These are phyloP conservation scores for Pontederia crassipes DNA, from an alignment of 176 grass and related monocot genomes.

Conservation along the genomic window DNA sequence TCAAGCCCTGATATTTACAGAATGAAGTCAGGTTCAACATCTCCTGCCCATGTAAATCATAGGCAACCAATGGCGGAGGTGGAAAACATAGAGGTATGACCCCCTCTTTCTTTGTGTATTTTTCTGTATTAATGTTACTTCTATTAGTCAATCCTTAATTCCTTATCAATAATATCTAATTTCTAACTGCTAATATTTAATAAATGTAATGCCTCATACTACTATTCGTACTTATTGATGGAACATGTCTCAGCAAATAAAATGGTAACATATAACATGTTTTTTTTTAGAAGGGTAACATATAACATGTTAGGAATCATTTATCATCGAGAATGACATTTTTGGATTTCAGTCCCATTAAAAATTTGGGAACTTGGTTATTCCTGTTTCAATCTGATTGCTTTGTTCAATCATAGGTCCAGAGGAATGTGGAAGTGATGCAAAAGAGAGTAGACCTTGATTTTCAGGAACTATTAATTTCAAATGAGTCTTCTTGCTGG, in stretches of 20 bases:
- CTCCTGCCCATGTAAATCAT: background rate
- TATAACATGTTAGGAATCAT: too few relatives aligned
- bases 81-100: slow-evolving; percentile 2
- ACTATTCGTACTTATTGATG: too few relatives aligned
- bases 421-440: background rate
- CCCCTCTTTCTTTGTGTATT: background rate
- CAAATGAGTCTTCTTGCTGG: background rate
- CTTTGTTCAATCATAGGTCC: background rate
- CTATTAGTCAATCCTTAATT: too few relatives aligned
- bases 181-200: too few relatives aligned
- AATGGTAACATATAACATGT: too few relatives aligned
- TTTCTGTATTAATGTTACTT: background rate
- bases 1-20: slow-evolving; percentile 10
- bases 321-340: too few relatives aligned
- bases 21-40: background rate
- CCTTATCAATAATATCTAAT: too few relatives aligned
- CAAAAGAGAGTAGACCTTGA: background rate
- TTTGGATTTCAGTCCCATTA: too few relatives aligned
- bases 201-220: too few relatives aligned
- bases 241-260: too few relatives aligned
- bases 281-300: too few relatives aligned
- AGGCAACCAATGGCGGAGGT: slow-evolving; percentile 1
- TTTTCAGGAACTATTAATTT: background rate
- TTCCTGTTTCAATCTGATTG: background rate
- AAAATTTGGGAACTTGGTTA: background rate